Percentiles rank a stretch among this genome's conserved stretches.
These are phyloP conservation scores for Diaporthe sp. DNA, from an alignment of 2,329 filamentous ascomycete genomes.

Conservation along the genomic window DNA sequence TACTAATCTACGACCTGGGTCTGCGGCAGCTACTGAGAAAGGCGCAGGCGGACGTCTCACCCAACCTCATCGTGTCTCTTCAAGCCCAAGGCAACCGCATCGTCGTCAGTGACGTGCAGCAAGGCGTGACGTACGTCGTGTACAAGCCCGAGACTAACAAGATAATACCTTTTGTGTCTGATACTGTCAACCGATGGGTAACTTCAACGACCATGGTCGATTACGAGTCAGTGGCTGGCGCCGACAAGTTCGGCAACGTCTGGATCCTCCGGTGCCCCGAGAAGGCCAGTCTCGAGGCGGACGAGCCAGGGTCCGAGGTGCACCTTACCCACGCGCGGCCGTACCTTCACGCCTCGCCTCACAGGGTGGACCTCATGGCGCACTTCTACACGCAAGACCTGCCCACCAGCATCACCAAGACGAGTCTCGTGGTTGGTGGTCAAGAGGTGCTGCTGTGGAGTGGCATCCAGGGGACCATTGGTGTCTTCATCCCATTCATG, in stretches of 20 bases:
- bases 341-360: conserved; percentile 90
- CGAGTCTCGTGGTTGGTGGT: conserved; percentile 88
- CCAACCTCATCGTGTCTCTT: conserved; percentile 87
- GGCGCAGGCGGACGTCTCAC: conserved; percentile 81
- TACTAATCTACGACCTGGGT: conserved; percentile 92
- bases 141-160: conserved; percentile 94
- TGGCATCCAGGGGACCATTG: conserved; percentile 93
- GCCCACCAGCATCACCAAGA: conserved; percentile 89
- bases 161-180: conserved; percentile 92
- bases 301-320: conserved; percentile 90
- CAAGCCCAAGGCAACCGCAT: conserved; percentile 93
- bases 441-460: conserved; percentile 94
- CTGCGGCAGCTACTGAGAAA: conserved; percentile 94
- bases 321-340: conserved; percentile 91
- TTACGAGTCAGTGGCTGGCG: conserved; percentile 94
- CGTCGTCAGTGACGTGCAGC: conserved; percentile 90
- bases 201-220: conserved; percentile 94
- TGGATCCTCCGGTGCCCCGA: conserved; percentile 90
- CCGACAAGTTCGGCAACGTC: conserved; percentile 97
- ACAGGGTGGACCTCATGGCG: conserved; percentile 84
- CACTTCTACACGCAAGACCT: conserved; percentile 95
- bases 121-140: conserved; percentile 90
- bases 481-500: conserved; percentile 91
- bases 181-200: conserved; percentile 89
- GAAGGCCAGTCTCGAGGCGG: conserved; percentile 88